phyloP scores from a whole-genome alignment of 148 eudicot species.

The Diospyros kaki region DNA sequence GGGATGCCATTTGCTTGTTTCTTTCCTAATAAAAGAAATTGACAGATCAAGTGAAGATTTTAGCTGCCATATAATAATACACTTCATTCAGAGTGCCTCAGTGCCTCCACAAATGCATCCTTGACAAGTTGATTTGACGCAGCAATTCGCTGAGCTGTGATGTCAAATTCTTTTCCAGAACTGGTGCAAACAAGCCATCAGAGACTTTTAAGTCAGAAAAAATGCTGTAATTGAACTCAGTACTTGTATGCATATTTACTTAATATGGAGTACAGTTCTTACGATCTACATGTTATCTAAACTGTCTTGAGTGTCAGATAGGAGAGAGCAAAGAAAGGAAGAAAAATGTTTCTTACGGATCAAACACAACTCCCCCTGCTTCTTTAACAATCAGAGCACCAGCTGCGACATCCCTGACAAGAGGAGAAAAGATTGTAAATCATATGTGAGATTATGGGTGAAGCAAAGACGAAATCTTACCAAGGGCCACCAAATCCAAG shows the following conservation, averaged over 20 bases:
- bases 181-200: conserved; percentile 2
- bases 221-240: background rate
- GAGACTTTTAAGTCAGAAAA: too few species aligned
- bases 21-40: background rate
- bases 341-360: conserved; percentile 42
- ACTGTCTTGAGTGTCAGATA: background rate
- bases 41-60: conserved; percentile 21
- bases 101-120: conserved; percentile 23
- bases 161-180: conserved; percentile 23
- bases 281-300: background rate
- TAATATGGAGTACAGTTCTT: too few species aligned
- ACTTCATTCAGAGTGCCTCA: conserved; percentile 18
- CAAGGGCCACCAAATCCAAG: conserved; percentile 85
- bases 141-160: conserved; percentile 22
- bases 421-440: background rate
- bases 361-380: conserved; percentile 83
- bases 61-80: background rate
- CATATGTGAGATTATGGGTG: background rate
- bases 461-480: conserved; percentile 32
- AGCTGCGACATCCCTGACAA: conserved; percentile 80
- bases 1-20: background rate
- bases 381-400: conserved; percentile 81
- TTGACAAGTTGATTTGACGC: conserved; percentile 24
- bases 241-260: too few species aligned
- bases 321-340: background rate